These are phyloP conservation scores for Starmera pachycereana DNA, from an alignment of 805 yeast species.

Conservation along the genomic window DNA sequence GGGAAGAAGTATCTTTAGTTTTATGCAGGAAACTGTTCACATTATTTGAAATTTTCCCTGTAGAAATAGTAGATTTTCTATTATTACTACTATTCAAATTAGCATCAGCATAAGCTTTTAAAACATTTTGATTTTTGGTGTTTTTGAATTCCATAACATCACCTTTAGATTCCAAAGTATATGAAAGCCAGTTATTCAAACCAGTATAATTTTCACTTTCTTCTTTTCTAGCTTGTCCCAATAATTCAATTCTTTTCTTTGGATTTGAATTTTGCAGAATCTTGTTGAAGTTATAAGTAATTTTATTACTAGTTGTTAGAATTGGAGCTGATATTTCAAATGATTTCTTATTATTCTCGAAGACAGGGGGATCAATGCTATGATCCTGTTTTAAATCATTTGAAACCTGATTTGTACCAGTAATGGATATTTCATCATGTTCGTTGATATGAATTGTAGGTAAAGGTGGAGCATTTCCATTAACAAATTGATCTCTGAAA, in stretches of 20 bases:
- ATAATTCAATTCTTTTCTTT: constrained; percentile 29
- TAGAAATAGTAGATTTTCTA: constrained; percentile 26
- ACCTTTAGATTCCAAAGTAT: constrained; percentile 23
- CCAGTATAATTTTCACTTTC: constrained; percentile 43
- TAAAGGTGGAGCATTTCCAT: constrained; percentile 26
- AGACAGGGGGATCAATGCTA: too few relatives aligned
- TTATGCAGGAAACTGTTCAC: constrained; percentile 40
- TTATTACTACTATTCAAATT: constrained; percentile 17
- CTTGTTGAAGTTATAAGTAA: constrained; percentile 27
- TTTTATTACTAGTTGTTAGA: constrained; percentile 1
- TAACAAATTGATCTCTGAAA: constrained; percentile 38
- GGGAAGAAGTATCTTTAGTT: constrained; percentile 38
- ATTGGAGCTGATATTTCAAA: not conserved
- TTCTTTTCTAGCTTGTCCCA: constrained; percentile 31
- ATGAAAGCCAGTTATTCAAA: constrained; percentile 42
- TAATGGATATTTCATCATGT: constrained; percentile 8
- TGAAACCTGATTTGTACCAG: constrained; percentile 3
- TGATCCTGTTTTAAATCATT: not conserved
- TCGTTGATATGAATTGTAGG: constrained; percentile 18
- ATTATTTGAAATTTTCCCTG: constrained; percentile 25
- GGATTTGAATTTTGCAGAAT: constrained; percentile 31
- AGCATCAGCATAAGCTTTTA: constrained; percentile 58
- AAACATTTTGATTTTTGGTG: constrained; percentile 34
- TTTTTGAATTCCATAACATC: constrained; percentile 16
- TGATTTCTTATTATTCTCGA: too few relatives aligned